Conservation (phyloP, 2,329 filamentous ascomycete genomes). For the Sarocladium kiliense region DNA sequence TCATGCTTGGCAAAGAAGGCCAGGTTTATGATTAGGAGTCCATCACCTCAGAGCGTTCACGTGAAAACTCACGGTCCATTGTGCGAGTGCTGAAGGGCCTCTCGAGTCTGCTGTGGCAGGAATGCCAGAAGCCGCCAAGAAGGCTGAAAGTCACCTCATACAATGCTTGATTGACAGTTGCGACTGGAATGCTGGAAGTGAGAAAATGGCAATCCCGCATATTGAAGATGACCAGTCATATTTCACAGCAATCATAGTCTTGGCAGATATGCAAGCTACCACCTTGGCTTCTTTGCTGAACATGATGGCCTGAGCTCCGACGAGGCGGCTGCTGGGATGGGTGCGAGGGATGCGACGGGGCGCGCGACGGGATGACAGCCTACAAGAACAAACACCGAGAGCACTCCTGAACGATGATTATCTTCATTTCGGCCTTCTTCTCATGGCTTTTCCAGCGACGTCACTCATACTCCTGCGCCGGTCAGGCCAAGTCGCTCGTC, state of each 20-base stretch:
- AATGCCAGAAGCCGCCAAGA: slow-evolving; percentile 17
- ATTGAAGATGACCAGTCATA: not conserved
- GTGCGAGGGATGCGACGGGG: not conserved
- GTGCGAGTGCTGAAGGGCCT: no score
- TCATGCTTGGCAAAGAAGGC: no score
- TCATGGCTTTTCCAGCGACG: not conserved
- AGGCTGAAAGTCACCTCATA: not conserved
- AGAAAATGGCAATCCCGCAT: not conserved
- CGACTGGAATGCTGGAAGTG: not conserved
- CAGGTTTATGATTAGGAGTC: slow-evolving; percentile 13
- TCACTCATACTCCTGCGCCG: not conserved
- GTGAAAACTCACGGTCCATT: no score
- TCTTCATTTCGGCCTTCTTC: not conserved
- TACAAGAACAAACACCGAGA: no score
- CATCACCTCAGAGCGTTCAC: slow-evolving; percentile 3
- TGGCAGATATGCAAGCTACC: not conserved
- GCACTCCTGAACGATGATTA: no score
- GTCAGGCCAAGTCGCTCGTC: not conserved
- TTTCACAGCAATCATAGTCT: not conserved
- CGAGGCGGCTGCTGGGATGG: not conserved
- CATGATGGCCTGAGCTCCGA: not conserved
- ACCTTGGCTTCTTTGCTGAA: not conserved
- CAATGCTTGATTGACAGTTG: not conserved
- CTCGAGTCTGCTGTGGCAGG: slow-evolving; percentile 10
- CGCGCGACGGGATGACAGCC: not conserved